phyloP scores from a whole-genome alignment of 2,329 filamentous ascomycete genomes.

The Fusarium miscanthi region DNA sequence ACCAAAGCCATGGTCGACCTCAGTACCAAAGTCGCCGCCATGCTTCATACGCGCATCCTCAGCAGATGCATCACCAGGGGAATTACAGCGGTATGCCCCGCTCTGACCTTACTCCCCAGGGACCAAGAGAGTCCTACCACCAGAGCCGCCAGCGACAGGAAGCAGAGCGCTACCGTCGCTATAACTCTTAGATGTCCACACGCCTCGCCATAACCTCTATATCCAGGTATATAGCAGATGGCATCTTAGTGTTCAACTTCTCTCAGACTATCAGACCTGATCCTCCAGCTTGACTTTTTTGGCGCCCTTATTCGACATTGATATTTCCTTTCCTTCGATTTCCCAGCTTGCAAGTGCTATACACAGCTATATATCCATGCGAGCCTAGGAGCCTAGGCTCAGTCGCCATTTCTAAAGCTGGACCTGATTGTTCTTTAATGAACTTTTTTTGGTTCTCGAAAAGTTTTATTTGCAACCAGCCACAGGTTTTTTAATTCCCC shows the following conservation, averaged over 20 bases:
- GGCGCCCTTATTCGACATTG: not conserved
- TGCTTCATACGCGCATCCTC: constrained; percentile 8
- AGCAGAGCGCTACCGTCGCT: constrained; percentile 9
- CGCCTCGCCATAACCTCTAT: not conserved
- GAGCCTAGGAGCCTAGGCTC: constrained; percentile 16
- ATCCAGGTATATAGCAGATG: not conserved
- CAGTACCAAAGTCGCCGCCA: not conserved
- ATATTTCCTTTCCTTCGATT: not conserved
- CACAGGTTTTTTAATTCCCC: not conserved
- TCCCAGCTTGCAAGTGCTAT: not conserved
- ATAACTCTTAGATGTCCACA: not conserved
- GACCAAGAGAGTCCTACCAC: not conserved
- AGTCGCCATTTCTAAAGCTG: not conserved
- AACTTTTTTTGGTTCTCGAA: not conserved
- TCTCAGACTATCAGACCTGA: not conserved
- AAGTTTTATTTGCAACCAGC: not conserved
- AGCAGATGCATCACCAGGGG: not conserved
- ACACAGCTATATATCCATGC: not conserved
- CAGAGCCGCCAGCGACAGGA: constrained; percentile 8
- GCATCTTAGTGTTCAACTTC: not conserved
- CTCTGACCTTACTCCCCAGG: not conserved
- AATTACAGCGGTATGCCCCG: not conserved
- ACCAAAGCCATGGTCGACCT: not conserved
- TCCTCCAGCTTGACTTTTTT: not conserved
- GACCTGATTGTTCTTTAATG: not conserved